These are phyloP conservation scores for Mortierella sp. DNA, from an alignment of 371 early-diverging fungal genomes.

Conservation along the genomic window DNA sequence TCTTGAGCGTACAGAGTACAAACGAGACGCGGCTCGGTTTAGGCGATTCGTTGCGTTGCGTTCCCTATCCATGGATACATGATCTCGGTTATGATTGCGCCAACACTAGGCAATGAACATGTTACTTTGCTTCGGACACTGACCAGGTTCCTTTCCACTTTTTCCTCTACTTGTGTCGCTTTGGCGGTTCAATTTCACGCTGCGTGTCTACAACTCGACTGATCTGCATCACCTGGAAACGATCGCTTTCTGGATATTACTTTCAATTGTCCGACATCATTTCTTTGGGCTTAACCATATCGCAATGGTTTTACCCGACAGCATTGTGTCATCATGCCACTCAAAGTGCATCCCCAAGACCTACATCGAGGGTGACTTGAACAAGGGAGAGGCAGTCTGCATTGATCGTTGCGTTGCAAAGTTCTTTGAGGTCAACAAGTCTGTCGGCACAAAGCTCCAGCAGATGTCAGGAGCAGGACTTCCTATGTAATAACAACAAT, in stretches of 20 bases:
- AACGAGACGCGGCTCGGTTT: conserved; percentile 3
- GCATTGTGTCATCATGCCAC: conserved; percentile 87
- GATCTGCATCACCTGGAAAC: no score
- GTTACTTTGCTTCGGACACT: no score
- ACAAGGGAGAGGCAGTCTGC: conserved; percentile 97
- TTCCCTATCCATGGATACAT: no score
- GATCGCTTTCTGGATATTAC: neutral
- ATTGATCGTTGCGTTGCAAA: conserved; percentile 93
- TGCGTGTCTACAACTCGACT: no score
- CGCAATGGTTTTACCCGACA: conserved; percentile 31
- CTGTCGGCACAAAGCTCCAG: conserved; percentile 65
- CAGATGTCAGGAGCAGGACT: conserved; percentile 52
- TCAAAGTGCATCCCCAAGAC: conserved; percentile 87
- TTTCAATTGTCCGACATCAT: neutral
- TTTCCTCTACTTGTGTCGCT: no score
- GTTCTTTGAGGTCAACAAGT: conserved; percentile 81
- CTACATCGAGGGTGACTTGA: conserved; percentile 89
- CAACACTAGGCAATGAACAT: no score
- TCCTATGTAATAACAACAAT: conserved; percentile 24
- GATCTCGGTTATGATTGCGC: no score
- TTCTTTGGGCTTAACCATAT: neutral
- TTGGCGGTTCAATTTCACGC: no score
- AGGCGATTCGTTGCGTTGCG: no score
- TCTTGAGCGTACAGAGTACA: neutral
- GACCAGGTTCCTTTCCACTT: no score